Evolutionary conservation across 495 filamentous ascomycete genomes (phyloP).

Genomic region (Lasiosphaeria hispida): DNA sequence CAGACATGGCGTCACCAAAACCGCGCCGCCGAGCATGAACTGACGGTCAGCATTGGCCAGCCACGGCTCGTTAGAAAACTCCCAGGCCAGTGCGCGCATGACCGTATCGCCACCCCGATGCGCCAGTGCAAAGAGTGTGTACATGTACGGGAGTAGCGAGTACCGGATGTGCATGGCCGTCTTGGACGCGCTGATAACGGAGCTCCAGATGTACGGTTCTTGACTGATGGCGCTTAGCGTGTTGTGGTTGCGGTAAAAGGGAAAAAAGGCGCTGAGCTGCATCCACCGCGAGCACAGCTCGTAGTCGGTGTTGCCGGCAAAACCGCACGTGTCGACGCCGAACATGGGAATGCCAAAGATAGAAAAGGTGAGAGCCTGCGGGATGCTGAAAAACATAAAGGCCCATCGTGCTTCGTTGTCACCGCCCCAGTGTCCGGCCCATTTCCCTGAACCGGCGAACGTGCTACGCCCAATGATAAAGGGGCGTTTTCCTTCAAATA

Average conservation of each 20-base stretch:
- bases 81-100: slow-evolving; percentile 80
- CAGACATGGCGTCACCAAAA: slow-evolving; percentile 74
- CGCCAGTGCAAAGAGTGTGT: slow-evolving; percentile 73
- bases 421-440: slow-evolving; percentile 85
- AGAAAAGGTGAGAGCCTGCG: slow-evolving; percentile 75
- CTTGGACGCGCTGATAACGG: slow-evolving; percentile 63
- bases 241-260: slow-evolving; percentile 88
- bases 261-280: slow-evolving; percentile 82
- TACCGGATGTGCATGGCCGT: slow-evolving; percentile 75
- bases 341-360: slow-evolving; percentile 90
- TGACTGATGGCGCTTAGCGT: slow-evolving; percentile 59
- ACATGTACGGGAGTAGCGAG: slow-evolving; percentile 72
- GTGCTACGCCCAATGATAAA: slow-evolving; percentile 87
- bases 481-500: slow-evolving; percentile 66
- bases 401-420: slow-evolving; percentile 71
- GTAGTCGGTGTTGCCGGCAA: slow-evolving; percentile 65
- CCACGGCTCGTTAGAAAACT: slow-evolving; percentile 74
- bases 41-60: slow-evolving; percentile 67
- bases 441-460: slow-evolving; percentile 75
- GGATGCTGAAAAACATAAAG: slow-evolving; percentile 74
- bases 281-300: slow-evolving; percentile 87
- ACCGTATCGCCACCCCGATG: slow-evolving; percentile 69
- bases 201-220: slow-evolving; percentile 74
- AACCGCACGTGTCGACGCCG: slow-evolving; percentile 80
- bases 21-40: slow-evolving; percentile 69